Base-by-base conservation (phyloP, 192 early-diverging fungal species). In the Coemansia sp. region DNA sequence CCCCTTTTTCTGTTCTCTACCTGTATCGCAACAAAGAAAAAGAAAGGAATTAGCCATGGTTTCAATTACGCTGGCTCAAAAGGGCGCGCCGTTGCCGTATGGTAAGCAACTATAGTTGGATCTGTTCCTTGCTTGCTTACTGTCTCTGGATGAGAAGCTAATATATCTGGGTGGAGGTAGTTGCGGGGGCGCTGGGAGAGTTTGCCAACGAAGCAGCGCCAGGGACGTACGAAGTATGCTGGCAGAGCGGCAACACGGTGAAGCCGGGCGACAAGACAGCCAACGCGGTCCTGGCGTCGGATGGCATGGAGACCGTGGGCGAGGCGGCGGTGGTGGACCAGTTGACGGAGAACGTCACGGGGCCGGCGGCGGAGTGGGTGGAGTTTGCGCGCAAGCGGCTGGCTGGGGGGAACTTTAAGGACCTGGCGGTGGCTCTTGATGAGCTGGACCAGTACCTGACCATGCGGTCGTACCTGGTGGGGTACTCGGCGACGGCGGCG, bases 401-500 rank as follows among this genome's bases (percentile, higher is more conserved):
- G 33, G 56, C 58, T 37, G 51, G 73, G 16, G 53, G 57, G 26
- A 82, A 87, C 44, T 89, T 84, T 70, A 88, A 86, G 75, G 70
- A 68, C 19, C 68, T 93, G 25, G 83, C 82, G 38, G 65, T 46
- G 16, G 78, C 80, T 30, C 82, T 91, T 33, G 78, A 70, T 21
- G 62, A 80, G 51, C 64, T 95, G 21, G 83, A 98, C 78, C 80
- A 85, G 40, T 84, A 91, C 54, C 74, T 98, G 54, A 81, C 77
- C 32, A 72, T 94, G 64, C 81, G 90, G 22, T 85, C 87, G 29
- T 94, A 80, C 47, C 61, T 91, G 42, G 80, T 82, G 31, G 92
- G 90, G 2, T 90, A 96, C 68, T 49, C 70, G 18, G 44, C 80
- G 38, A 79, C 89, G 4, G 68, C 81, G 2, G 93, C 90, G 13